phyloP scores from a whole-genome alignment of 2,329 filamentous ascomycete species.

The Amauroascus niger region DNA sequence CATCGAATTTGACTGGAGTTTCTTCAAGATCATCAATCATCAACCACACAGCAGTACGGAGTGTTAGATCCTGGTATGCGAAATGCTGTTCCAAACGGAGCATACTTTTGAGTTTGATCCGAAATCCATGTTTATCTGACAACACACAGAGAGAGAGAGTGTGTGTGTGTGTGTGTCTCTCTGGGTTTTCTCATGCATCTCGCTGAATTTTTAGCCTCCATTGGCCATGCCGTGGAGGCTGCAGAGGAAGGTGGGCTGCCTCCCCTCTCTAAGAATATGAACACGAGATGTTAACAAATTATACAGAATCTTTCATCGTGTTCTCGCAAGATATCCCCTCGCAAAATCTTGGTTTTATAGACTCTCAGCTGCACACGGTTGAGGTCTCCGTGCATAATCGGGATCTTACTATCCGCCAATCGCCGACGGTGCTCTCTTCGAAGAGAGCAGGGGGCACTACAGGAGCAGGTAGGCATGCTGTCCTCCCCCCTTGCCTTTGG shows the following conservation, averaged over 20 bases:
- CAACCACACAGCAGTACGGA: not conserved
- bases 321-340: constrained; percentile 69
- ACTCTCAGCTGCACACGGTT: constrained; percentile 56
- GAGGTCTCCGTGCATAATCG: constrained; percentile 58
- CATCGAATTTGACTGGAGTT: no score
- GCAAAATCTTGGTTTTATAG: constrained; percentile 74
- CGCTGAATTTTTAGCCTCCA: constrained; percentile 19
- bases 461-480: constrained; percentile 48
- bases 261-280: constrained; percentile 13
- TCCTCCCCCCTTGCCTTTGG: not conserved
- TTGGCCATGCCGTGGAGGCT: constrained; percentile 24
- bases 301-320: constrained; percentile 71
- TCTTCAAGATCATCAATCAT: no score
- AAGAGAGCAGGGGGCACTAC: constrained; percentile 63
- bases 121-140: constrained; percentile 8
- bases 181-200: constrained; percentile 17
- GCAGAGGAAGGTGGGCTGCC: constrained; percentile 48
- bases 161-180: no score
- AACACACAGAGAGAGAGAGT: no score
- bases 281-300: not conserved
- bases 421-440: constrained; percentile 70
- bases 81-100: not conserved
- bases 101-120: constrained; percentile 4
- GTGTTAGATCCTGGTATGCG: no score
- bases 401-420: constrained; percentile 72